Percentiles rank a stretch among this genome's conserved stretches.
These are phyloP conservation scores for Rhynchospora tenuis DNA, from an alignment of 176 grass and related monocot genomes.

Conservation along the genomic window DNA sequence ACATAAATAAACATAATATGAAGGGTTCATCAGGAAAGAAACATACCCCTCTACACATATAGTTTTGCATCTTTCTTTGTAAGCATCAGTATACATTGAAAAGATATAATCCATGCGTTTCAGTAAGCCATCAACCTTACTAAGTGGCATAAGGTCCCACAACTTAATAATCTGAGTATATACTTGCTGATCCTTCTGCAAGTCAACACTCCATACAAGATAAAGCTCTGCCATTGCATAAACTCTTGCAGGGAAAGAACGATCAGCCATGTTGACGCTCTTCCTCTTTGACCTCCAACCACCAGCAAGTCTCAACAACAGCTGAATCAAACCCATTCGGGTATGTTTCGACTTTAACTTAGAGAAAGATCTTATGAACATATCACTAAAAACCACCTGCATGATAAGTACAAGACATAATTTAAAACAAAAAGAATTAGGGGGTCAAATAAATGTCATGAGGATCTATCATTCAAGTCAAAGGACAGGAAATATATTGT, in stretches of 20 bases:
- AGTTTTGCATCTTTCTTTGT: conserved; percentile 48
- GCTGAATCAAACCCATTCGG: conserved; percentile 44
- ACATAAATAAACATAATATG: not conserved
- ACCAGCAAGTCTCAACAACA: conserved; percentile 54
- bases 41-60: conserved; percentile 40
- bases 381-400: conserved; percentile 72
- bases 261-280: not conserved
- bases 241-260: conserved; percentile 40
- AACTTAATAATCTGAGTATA: conserved; percentile 71
- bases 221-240: conserved; percentile 37
- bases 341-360: conserved; percentile 44
- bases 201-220: conserved; percentile 74
- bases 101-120: conserved; percentile 57
- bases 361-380: conserved; percentile 63
- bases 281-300: conserved; percentile 50
- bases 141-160: conserved; percentile 53
- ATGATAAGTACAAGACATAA: not conserved
- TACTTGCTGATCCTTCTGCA: conserved; percentile 39
- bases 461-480: not conserved
- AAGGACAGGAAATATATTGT: not conserved
- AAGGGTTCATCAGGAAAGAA: conserved; percentile 6
- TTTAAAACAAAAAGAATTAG: not conserved
- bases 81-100: conserved; percentile 68
- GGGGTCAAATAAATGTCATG: not conserved
- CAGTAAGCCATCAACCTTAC: conserved; percentile 41